Conservation (phyloP, 495 filamentous ascomycete species). For the Tuber indicum region DNA sequence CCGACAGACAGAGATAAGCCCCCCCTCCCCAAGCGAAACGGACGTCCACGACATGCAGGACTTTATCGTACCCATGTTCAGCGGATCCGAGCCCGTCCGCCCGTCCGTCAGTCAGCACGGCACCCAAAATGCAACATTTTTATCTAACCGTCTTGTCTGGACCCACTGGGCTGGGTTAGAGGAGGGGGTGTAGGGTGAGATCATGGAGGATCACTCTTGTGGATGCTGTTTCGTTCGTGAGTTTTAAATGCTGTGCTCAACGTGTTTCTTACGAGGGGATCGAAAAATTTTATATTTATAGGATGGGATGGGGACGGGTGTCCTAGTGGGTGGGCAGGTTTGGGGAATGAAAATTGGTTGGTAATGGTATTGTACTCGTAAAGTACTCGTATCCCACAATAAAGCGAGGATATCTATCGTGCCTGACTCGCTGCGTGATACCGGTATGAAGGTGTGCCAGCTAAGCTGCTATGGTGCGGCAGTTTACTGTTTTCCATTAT, state of each 20-base stretch:
- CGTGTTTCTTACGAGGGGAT: neutral
- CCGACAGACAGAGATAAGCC: too few species aligned
- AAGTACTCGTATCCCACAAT: too few species aligned
- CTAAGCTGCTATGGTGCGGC: neutral
- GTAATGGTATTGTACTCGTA: neutral
- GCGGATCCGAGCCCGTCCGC: neutral
- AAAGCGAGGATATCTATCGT: neutral
- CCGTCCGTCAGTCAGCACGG: neutral
- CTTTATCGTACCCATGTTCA: neutral
- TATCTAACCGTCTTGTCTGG: neutral
- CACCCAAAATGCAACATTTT: neutral
- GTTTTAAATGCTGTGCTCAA: neutral
- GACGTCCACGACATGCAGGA: neutral
- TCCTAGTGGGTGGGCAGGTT: neutral
- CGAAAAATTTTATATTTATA: too few species aligned
- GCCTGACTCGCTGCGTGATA: neutral
- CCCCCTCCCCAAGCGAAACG: too few species aligned
- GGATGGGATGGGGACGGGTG: neutral
- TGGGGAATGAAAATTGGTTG: neutral
- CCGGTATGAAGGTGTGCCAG: neutral
- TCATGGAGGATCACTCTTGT: neutral
- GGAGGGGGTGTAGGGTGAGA: neutral
- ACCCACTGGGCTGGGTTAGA: neutral
- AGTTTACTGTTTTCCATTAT: neutral
- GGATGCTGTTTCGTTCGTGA: neutral